Percentiles rank a stretch among this genome's conserved stretches.
phyloP scores from a whole-genome alignment of 192 early-diverging fungal genomes.

The Chytriomyces sp. region DNA sequence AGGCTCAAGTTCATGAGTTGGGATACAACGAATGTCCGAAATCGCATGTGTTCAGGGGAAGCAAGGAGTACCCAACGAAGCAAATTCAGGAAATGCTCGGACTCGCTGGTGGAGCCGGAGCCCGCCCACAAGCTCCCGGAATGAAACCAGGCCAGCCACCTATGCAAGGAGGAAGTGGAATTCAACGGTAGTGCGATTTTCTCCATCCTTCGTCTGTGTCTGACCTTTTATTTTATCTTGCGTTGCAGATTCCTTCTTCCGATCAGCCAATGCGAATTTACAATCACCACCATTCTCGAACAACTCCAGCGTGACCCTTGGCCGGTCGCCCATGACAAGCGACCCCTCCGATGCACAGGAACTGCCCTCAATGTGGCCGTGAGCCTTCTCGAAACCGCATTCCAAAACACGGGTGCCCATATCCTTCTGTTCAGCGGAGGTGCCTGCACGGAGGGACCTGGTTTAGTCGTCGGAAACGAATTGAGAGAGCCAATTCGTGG shows the following conservation, averaged over 20 bases:
- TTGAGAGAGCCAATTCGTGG: slow-evolving; percentile 93
- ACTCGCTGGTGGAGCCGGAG: slow-evolving; percentile 46
- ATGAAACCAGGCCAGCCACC: slow-evolving; percentile 51
- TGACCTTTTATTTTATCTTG: slow-evolving; percentile 2
- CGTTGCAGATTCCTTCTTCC: slow-evolving; percentile 81
- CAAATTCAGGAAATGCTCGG: slow-evolving; percentile 99
- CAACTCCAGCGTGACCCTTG: slow-evolving; percentile 98
- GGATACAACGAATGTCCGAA: slow-evolving; percentile 96
- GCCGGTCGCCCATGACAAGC: slow-evolving; percentile 88
- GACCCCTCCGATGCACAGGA: slow-evolving; percentile 92
- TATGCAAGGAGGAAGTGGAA: slow-evolving; percentile 43
- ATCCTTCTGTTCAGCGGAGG: slow-evolving; percentile 95
- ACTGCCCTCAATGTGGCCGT: slow-evolving; percentile 92
- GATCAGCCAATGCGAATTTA: slow-evolving; percentile 95
- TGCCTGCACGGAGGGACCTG: slow-evolving; percentile 92
- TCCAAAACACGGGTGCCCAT: slow-evolving; percentile 88
- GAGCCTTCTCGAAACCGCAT: slow-evolving; percentile 89
- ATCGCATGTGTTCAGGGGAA: slow-evolving; percentile 95
- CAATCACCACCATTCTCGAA: slow-evolving; percentile 90
- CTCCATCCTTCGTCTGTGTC: neutral
- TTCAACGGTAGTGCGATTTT: slow-evolving; percentile 56
- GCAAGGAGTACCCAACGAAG: slow-evolving; percentile 93
- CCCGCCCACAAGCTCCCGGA: slow-evolving; percentile 33
- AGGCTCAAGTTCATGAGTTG: slow-evolving; percentile 95
- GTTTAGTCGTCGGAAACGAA: slow-evolving; percentile 90